Conservation (phyloP, 179 eudicot genomes). For the Sideroxylon spinosum region DNA sequence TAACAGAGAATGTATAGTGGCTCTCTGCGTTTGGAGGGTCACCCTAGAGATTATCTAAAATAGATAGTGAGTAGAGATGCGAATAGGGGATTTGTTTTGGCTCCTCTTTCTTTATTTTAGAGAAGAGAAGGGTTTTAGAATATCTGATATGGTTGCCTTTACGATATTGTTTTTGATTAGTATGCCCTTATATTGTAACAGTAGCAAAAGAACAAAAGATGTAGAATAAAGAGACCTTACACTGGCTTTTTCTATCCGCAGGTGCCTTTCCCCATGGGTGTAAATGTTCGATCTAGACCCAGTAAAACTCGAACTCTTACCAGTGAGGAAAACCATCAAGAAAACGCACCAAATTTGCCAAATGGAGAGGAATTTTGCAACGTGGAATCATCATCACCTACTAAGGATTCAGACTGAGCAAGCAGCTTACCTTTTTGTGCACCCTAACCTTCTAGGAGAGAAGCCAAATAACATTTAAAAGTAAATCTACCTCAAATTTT, state of each 20-base stretch:
- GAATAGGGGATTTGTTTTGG: too few relatives aligned
- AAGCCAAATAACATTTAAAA: not conserved
- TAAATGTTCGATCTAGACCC: slow-evolving; percentile 42
- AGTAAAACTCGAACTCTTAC: slow-evolving; percentile 37
- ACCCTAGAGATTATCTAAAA: too few relatives aligned
- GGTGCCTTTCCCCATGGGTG: slow-evolving; percentile 82
- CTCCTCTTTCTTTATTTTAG: too few relatives aligned
- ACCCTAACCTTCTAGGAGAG: slow-evolving; percentile 27
- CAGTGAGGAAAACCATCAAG: slow-evolving; percentile 48
- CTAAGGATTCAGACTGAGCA: slow-evolving; percentile 51
- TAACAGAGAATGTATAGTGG: too few relatives aligned
- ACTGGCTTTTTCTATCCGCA: slow-evolving; percentile 19
- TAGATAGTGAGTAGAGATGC: too few relatives aligned
- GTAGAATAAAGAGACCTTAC: not conserved
- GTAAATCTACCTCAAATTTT: slow-evolving; percentile 22
- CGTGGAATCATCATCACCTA: slow-evolving; percentile 44
- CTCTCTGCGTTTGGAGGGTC: too few relatives aligned
- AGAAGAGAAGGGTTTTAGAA: too few relatives aligned
- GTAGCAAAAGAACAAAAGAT: not conserved
- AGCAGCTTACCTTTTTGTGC: slow-evolving; percentile 19
- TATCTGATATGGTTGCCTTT: too few relatives aligned
- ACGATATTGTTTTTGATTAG: too few relatives aligned
- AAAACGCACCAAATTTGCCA: slow-evolving; percentile 26
- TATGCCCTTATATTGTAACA: too few relatives aligned
- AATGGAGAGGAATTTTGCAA: slow-evolving; percentile 43